These are phyloP conservation scores for Trametes villosa DNA, from an alignment of 768 basidiomycete genomes.

Conservation along the genomic window DNA sequence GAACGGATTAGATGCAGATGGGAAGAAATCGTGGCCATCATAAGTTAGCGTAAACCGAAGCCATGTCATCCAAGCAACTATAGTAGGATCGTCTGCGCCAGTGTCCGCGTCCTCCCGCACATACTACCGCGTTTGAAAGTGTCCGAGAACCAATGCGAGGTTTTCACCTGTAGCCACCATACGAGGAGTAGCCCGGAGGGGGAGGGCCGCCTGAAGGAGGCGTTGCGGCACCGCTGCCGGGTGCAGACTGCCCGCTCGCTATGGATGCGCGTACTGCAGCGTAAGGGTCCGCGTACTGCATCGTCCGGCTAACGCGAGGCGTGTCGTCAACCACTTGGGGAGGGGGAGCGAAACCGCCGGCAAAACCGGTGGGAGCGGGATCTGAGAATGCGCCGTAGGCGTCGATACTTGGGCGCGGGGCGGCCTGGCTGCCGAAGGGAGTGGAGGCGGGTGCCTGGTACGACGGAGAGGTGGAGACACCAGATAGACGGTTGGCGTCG, in stretches of 20 bases:
- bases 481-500: constrained; percentile 56
- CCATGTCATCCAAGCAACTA: neutral
- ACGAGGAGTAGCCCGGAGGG: constrained; percentile 21
- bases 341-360: constrained; percentile 43
- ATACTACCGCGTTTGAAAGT: neutral
- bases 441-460: constrained; percentile 34
- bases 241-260: constrained; percentile 7
- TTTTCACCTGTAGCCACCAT: constrained; percentile 21
- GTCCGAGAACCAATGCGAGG: neutral
- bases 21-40: constrained; percentile 18
- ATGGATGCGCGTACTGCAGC: constrained; percentile 69
- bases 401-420: constrained; percentile 67
- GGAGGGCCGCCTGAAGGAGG: constrained; percentile 21
- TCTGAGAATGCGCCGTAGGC: constrained; percentile 92
- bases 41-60: constrained; percentile 24
- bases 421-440: constrained; percentile 27
- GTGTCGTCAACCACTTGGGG: constrained; percentile 39
- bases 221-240: constrained; percentile 6
- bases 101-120: constrained; percentile 17
- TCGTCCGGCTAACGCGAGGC: constrained; percentile 79
- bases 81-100: constrained; percentile 4
- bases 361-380: constrained; percentile 78
- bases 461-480: constrained; percentile 36
- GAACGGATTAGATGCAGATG: constrained; percentile 18
- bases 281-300: constrained; percentile 91